Evolutionary conservation across 176 grass and related monocot genomes (phyloP).

Genomic region (Musa acuminata): DNA sequence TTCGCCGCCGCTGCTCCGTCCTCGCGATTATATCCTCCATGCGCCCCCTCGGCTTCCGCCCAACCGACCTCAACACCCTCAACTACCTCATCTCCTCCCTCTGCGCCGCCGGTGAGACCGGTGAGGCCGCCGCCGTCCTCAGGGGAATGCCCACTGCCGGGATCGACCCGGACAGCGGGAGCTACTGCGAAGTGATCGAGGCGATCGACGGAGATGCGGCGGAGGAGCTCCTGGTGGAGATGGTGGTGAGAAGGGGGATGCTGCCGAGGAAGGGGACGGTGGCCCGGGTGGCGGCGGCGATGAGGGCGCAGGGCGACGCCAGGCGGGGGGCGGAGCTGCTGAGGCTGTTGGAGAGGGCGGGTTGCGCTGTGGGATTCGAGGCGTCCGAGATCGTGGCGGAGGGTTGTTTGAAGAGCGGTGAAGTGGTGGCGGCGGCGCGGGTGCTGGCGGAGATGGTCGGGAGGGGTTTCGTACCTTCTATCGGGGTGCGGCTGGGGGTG

Average conservation of each 20-base stretch:
- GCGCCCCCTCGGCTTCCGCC: slow-evolving; percentile 9
- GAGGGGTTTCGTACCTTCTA: neutral
- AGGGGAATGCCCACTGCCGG: slow-evolving; percentile 6
- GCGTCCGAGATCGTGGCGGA: slow-evolving; percentile 15
- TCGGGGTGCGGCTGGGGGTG: slow-evolving; percentile 8
- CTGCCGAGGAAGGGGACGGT: slow-evolving; percentile 8
- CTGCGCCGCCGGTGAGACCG: slow-evolving; percentile 3
- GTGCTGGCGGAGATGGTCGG: slow-evolving; percentile 10
- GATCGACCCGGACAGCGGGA: slow-evolving; percentile 9
- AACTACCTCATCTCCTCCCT: slow-evolving; percentile 16
- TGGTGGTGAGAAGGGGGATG: slow-evolving; percentile 12
- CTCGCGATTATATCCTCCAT: neutral
- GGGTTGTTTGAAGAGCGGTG: slow-evolving; percentile 2
- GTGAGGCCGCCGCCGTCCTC: slow-evolving; percentile 5
- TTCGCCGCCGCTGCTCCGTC: slow-evolving; percentile 6
- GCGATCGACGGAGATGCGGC: slow-evolving; percentile 1
- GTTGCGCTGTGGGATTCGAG: slow-evolving; percentile 13
- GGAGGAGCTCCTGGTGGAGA: slow-evolving; percentile 10
- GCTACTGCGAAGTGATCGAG: slow-evolving; percentile 15
- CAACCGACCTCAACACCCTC: slow-evolving; percentile 12
- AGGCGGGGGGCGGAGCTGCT: slow-evolving; percentile 6
- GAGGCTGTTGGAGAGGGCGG: neutral
- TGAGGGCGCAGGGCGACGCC: neutral
- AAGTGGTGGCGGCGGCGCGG: slow-evolving; percentile 15
- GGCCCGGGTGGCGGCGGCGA: neutral